Evolutionary conservation across 371 early-diverging fungal genomes (phyloP), one percentile per base, ranked within the genome.

Genomic region (Rhizopus arrhizus): DNA sequence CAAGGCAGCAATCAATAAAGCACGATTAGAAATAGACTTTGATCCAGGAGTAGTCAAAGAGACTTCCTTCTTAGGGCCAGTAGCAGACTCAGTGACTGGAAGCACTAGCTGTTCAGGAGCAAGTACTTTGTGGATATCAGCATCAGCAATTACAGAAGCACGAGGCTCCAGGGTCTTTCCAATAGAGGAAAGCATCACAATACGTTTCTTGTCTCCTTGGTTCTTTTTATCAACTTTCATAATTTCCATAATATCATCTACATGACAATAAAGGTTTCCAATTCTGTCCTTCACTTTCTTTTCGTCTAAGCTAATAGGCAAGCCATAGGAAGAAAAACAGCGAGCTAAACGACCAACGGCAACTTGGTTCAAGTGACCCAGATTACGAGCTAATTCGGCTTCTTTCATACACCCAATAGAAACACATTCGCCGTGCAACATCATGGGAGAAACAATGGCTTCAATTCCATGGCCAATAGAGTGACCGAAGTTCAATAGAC

Each of bases 221-320:
- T 92, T 98, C 85, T 98, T 98, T 80, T 97, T 98, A 72, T 98
- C 98, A 3, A 98, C 91, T 32, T 89, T 81, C 91, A 97, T 93
- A 64, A 94, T 84, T 41, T 90, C 86, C 89, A 98, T 84, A 51
- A 97, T 76, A 46, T 88, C 85, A 58, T 90, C 92, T 5, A 95
- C 91, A 38, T 88, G 75, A 60, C 87, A 80, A 78, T 85, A 77
- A 62, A 81, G 67, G 29, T 82, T 83, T 33, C 91, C 89, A 31
- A 85, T 85, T 15, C 85, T 78, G 31, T 80, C 78, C 64, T 76
- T 77, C 36, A 94, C 86, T 34, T 83, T 73, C 67, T 90, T 89
- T 36, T 95, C 95, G 32, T 92, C 88, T 59, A 94, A 73, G 22
- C 87, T 82, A 38, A 91, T 85, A 3, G 98, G 98, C 41, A 97